Evolutionary conservation across 2,329 filamentous ascomycete genomes (phyloP), one percentile per base, ranked within the genome.

Genomic region (Fusarium poae): DNA sequence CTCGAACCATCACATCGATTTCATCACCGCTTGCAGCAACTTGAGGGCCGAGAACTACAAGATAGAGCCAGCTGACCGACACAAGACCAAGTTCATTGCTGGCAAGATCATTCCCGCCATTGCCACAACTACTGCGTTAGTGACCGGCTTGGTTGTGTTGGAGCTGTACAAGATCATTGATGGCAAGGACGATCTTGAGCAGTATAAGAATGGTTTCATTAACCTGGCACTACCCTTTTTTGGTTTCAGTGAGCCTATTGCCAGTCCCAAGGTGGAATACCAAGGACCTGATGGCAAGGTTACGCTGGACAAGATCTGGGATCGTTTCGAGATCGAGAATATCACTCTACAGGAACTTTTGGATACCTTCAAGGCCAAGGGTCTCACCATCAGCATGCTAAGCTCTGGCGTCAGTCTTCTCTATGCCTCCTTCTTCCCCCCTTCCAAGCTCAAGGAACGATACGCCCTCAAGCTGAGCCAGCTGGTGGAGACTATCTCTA

Each of bases 41-140:
- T 85, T 99, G 63, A 92, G 97, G 63, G 96, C 96, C 1, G 92
- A 97, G 80, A 99, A 99, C 83, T 99, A 99, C 87, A 97, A 96
- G 80, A 99, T 99, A 72, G 89, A 93, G 76, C 87, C 90, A 68
- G 94, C 96, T 1, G 95, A 99, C 77, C 88, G 93, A 66, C 96
- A 97, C 86, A 97, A 96, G 89, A 99, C 95, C 66, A 99, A 99
- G 85, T 98, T 99, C 81, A 99, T 99, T 78, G 97, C 96, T 32
- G 96, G 96, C 79, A 99, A 99, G 88, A 99, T 99, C 73, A 99
- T 99, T 71, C 96, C 96, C 23, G 96, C 96, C 45, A 99, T 99
- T 79, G 96, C 96, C 44, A 99, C 96, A 5, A 98, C 96, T 0
- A 99, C 96, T 4, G 95, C 96, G 5, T 85, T 99, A 60, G 95